phyloP scores from a whole-genome alignment of 306 rosid genomes.

The Elaeagnus macrophylla region DNA sequence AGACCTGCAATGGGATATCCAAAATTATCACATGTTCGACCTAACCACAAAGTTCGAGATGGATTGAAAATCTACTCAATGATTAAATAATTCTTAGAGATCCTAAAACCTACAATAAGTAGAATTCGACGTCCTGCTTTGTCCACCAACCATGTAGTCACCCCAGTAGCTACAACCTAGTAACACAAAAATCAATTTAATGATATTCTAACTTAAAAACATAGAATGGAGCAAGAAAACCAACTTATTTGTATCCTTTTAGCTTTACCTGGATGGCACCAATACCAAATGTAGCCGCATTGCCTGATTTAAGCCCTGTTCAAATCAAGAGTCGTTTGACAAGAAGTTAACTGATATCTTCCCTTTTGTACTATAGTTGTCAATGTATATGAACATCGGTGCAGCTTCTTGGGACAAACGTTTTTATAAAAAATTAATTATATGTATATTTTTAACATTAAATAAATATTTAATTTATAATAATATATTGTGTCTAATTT shows the following conservation, averaged over 20 bases:
- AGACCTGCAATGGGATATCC: conserved; percentile 47
- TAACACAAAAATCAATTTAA: conserved; percentile 23
- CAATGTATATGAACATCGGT: background rate
- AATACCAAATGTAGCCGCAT: conserved; percentile 70
- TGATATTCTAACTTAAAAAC: conserved; percentile 19
- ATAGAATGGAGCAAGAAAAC: conserved; percentile 7
- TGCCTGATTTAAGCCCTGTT: conserved; percentile 65
- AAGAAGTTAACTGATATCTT: conserved; percentile 1
- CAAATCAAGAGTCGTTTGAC: conserved; percentile 18
- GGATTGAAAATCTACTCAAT: conserved; percentile 1
- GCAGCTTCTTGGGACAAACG: no score
- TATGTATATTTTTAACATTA: no score
- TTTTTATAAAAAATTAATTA: no score
- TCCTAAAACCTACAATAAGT: conserved; percentile 50
- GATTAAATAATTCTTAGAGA: conserved; percentile 12
- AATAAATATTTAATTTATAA: no score
- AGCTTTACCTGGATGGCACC: conserved; percentile 84
- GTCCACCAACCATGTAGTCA: conserved; percentile 81
- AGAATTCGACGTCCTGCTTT: conserved; percentile 82
- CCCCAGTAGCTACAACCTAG: conserved; percentile 71
- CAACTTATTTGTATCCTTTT: conserved; percentile 6
- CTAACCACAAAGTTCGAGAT: conserved; percentile 4
- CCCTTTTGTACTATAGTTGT: background rate
- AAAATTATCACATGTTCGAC: conserved; percentile 2
- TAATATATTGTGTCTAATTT: no score